Evolutionary conservation across 2,329 filamentous ascomycete species (phyloP).

Genomic region (Ophiocordyceps robertsii): DNA sequence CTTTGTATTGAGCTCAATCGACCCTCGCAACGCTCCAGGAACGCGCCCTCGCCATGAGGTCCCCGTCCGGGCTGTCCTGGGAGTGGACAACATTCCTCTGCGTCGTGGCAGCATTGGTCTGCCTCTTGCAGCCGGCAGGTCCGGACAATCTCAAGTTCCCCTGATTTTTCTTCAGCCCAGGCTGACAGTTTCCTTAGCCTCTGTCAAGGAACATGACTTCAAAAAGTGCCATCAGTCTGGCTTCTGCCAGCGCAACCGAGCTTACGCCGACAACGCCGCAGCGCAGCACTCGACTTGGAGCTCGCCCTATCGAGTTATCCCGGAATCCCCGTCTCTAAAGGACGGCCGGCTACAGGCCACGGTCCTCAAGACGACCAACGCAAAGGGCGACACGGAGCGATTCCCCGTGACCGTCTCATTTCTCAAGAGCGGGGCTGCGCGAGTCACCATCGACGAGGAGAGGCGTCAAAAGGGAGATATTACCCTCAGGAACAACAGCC

Average conservation of each 20-base stretch:
- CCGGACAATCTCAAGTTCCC: slow-evolving; percentile 13
- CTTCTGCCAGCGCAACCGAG: slow-evolving; percentile 92
- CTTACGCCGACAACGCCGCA: slow-evolving; percentile 66
- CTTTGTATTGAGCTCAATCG: background rate
- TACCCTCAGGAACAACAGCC: slow-evolving; percentile 71
- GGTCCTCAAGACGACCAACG: slow-evolving; percentile 66
- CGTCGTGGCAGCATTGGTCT: slow-evolving; percentile 43
- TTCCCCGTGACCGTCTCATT: slow-evolving; percentile 81
- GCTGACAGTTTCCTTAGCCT: slow-evolving; percentile 34
- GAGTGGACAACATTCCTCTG: slow-evolving; percentile 53
- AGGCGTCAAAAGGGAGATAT: slow-evolving; percentile 81
- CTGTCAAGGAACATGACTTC: slow-evolving; percentile 93
- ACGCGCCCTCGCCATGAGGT: slow-evolving; percentile 32
- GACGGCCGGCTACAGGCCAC: slow-evolving; percentile 68
- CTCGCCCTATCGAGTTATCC: slow-evolving; percentile 66
- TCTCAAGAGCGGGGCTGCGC: slow-evolving; percentile 75
- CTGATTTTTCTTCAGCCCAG: background rate
- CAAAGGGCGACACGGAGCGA: slow-evolving; percentile 51
- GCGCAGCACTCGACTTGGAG: slow-evolving; percentile 54
- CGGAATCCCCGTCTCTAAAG: slow-evolving; percentile 60
- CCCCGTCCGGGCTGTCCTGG: slow-evolving; percentile 34
- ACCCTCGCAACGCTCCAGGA: slow-evolving; percentile 4
- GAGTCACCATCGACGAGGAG: slow-evolving; percentile 85
- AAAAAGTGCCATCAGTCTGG: slow-evolving; percentile 93
- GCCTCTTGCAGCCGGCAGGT: slow-evolving; percentile 53